Evolutionary conservation across 2,329 filamentous ascomycete species (phyloP), one percentile per base, ranked within the genome.

Genomic region (Exophiala sideris): DNA sequence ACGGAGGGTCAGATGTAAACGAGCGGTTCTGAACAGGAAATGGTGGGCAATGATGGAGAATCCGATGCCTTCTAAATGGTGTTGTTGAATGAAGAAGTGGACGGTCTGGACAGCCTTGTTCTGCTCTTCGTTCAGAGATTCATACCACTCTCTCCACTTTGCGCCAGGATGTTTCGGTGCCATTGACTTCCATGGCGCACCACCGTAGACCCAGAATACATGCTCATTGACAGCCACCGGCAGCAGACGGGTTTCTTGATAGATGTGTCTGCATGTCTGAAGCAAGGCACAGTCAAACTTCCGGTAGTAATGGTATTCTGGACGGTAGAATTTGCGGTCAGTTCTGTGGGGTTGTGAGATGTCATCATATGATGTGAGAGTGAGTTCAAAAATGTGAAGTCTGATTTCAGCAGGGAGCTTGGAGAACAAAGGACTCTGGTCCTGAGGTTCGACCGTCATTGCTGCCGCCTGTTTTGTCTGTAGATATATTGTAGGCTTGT

Each of bases 361-460:
- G 39, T 66, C 60, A 18, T 59, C 41, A 39, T 61, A 47, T 48
- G 56, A 51, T 11, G 33, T 54, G 3, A 79, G 63, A 0, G 66
- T 71, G 41, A 66, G 67, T 8, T 65, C 53, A 62, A 79, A 83
- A 45, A 83, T 78, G 1, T 67, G 62, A 55, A 70, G 69, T 50
- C 80, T 75, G 11, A 82, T 60, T 62, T 83, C 80, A 12, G 72
- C 71, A 0, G 80, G 79, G 0, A 82, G 62, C 1, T 56, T 12
- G 1, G 50, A 38, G 58, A 75, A 77, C 0, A 78, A 62, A 2
- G 56, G 56, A 32, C 62, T 62, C 39, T 62, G 50, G 2, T 32
- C 40, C 55, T 67, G 62, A 14, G 32, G 18, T 40, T 50, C 45
- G n/a, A 36, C 45, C 33, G 16, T 18, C n/a, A 45, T 42, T 11